Evolutionary conservation across 2,329 filamentous ascomycete species (phyloP), one percentile per base, ranked within the genome.

Genomic region (Xylariaceae sp.): DNA sequence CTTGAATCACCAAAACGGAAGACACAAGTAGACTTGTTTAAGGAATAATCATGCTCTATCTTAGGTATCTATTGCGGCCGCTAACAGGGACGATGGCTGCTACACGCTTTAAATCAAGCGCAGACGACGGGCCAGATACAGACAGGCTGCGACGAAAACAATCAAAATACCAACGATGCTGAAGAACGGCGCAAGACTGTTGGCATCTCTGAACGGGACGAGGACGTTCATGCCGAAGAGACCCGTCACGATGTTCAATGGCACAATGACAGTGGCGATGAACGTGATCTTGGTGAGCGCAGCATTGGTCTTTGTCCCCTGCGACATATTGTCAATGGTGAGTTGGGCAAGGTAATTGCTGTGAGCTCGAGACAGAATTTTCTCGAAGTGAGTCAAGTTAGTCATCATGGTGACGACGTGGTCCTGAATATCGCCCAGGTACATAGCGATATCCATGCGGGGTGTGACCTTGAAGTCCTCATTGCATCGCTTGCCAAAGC

Each of bases 401-500:
- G 89, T 94, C 81, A 96, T 95, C 92, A 97, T 97, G 41, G 94
- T 99, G 52, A 99, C 90, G 46, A 99, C 92, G 79, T 99, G 94
- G 71, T 99, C 94, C 70, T 99, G 94, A 57, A 99, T 96, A 71
- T 99, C 94, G 63, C 90, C 90, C 33, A 99, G 81, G 66, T 99
- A 99, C 62, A 99, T 82, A 18, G 91, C 94, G 58, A 99, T 96
- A 65, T 99, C 94, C 73, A 94, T 94, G 42, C 91, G 88, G 6
- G 94, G 94, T 1, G 94, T 96, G 45, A 97, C 88, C 58, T 89
- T 87, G 75, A 95, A 97, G 57, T 95, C 90, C 66, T 96, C 92
- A 67, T 97, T 99, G 81, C 94, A 99, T 45, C 95, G 89, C 75
- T 99, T 99, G 45, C 94, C 95, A 65, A 99, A 99, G 30, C 92